Evolutionary conservation across 768 basidiomycete species (phyloP).

Genomic region (Podaxis sp.): DNA sequence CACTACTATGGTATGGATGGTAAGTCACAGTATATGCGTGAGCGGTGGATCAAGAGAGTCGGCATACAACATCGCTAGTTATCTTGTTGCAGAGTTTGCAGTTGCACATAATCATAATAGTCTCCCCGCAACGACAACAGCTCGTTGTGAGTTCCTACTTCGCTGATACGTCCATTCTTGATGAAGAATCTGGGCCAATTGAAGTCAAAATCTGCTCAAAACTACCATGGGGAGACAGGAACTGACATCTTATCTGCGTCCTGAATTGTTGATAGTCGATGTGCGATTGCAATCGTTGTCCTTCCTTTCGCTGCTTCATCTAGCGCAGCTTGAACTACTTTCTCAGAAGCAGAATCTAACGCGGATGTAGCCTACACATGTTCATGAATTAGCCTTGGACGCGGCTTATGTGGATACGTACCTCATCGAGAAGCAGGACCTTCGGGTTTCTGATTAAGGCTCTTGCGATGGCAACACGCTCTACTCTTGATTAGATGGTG

Average conservation of each 20-base stretch:
- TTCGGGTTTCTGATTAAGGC: constrained; percentile 80
- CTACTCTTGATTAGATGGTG: constrained; percentile 17
- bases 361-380: constrained; percentile 62
- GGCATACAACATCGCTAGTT: not conserved
- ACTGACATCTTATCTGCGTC: constrained; percentile 77
- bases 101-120: constrained; percentile 75
- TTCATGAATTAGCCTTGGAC: not conserved
- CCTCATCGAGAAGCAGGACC: constrained; percentile 73
- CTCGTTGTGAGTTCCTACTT: constrained; percentile 79
- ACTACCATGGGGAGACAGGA: constrained; percentile 18
- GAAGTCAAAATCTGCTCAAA: not conserved
- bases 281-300: constrained; percentile 88
- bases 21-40: too few species aligned
- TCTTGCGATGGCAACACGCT: constrained; percentile 72
- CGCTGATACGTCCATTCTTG: constrained; percentile 72
- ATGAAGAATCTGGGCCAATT: constrained; percentile 61
- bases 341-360: constrained; percentile 79
- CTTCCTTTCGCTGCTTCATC: constrained; percentile 84
- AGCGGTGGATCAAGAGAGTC: too few species aligned
- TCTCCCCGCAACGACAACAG: constrained; percentile 53
- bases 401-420: constrained; percentile 1
- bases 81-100: constrained; percentile 50
- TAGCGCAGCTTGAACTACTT: constrained; percentile 85
- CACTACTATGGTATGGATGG: too few species aligned
- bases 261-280: constrained; percentile 83